These are phyloP conservation scores for Hypoxylon sp. DNA, from an alignment of 2,329 filamentous ascomycete species.

Conservation along the genomic window DNA sequence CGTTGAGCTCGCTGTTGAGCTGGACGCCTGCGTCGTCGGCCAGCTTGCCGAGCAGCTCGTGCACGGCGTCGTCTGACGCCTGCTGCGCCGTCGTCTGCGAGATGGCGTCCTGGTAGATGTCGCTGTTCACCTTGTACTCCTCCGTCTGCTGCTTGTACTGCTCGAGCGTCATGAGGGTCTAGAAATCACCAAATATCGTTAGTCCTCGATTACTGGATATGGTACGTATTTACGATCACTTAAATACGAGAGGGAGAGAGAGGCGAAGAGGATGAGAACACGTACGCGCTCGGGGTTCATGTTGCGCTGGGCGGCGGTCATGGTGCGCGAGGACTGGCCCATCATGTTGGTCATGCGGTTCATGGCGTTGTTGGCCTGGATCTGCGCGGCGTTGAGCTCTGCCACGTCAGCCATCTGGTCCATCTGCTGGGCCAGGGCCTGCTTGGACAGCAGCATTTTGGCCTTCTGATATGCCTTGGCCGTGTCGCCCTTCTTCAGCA, in stretches of 20 bases:
- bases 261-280: background rate
- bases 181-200: background rate
- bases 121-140: slow-evolving; percentile 69
- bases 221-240: background rate
- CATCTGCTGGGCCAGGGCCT: slow-evolving; percentile 69
- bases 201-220: background rate
- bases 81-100: slow-evolving; percentile 76
- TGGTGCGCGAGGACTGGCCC: slow-evolving; percentile 65
- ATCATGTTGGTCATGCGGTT: slow-evolving; percentile 72
- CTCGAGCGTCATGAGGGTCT: slow-evolving; percentile 67
- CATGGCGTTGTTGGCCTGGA: slow-evolving; percentile 71
- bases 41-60: slow-evolving; percentile 83
- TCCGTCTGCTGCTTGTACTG: slow-evolving; percentile 69
- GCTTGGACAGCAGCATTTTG: slow-evolving; percentile 68
- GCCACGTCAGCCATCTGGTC: slow-evolving; percentile 71
- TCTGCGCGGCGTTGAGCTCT: slow-evolving; percentile 66
- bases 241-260: background rate
- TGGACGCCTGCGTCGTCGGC: slow-evolving; percentile 90
- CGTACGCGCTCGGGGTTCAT: slow-evolving; percentile 65
- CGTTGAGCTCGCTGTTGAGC: slow-evolving; percentile 75
- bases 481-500: slow-evolving; percentile 70
- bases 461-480: slow-evolving; percentile 69
- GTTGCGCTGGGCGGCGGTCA: slow-evolving; percentile 65
- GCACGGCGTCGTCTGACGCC: slow-evolving; percentile 83
- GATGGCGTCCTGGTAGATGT: slow-evolving; percentile 88